Evolutionary conservation across 768 basidiomycete species (phyloP), one percentile per base, ranked within the genome.

Genomic region (Amanita pallidorosea): DNA sequence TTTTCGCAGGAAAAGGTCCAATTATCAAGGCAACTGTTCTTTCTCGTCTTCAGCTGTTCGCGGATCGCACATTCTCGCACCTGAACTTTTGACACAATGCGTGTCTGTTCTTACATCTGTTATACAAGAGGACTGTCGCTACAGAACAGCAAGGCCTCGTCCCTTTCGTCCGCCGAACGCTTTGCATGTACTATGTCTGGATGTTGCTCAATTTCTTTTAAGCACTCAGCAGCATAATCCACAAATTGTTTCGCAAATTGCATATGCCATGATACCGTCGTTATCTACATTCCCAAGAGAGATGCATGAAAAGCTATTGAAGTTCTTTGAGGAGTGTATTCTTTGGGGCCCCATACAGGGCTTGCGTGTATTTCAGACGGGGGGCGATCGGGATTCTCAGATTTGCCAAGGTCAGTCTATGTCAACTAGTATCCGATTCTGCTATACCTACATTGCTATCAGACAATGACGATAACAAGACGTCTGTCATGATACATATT

Each of bases 121-220:
- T 18, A 69, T 89, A 15, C 64, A 69, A 5, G 81, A 85, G 52
- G 89, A 91, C 58, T 85, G 85, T 59, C 79, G 86, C 2, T 86
- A 78, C 63, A 74, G 75, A 54, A 72, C 77, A 2, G 63, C 72
- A 9, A 70, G 66, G 7, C 80, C 83, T 13, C 74, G 83, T 4
- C 85, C 82, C 2, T 70, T 70, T 0, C 73, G 78, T 25, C 89
- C 89, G 12, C 85, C 88, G 3, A 79, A 88, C 59, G 72, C 86
- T 3, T 65, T 93, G n/a, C 89, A 91, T 57, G 74, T 79, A 1
- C 63, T 84, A 25, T 75, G 74, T 4, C 65, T 93, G 29, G 86
- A 89, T 62, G 74, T 90, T 18, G 85, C 85, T 3, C 77, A 78
- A 53, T 76, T 80, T 55, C 72, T 93, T 22, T 64, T 81, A 20